Conservation (phyloP, 139 green algal species). For the Chlorella sp. region DNA sequence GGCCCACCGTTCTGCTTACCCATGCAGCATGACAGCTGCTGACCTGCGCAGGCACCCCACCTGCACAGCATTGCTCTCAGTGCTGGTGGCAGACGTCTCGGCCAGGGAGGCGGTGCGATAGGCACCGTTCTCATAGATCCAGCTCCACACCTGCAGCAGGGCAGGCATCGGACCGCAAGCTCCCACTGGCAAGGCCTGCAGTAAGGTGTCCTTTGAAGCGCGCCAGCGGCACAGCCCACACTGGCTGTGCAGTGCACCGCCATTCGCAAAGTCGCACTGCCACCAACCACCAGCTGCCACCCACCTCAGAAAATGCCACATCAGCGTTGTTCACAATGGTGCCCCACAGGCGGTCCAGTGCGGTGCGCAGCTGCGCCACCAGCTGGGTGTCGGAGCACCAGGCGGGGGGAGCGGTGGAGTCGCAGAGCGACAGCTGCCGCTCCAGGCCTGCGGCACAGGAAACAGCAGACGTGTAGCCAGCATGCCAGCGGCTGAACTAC, state of each 20-base stretch:
- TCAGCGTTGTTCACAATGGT: not conserved
- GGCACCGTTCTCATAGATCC: not conserved
- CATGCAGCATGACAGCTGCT: not conserved
- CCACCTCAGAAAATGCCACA: not conserved
- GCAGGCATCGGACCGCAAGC: too few species aligned
- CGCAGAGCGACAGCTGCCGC: not conserved
- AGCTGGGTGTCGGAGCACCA: constrained; percentile 6
- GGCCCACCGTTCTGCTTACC: too few species aligned
- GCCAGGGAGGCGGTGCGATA: not conserved
- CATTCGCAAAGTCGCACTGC: too few species aligned
- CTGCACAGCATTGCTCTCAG: not conserved
- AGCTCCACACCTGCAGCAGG: constrained; percentile 4
- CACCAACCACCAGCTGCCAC: too few species aligned
- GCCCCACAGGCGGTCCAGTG: not conserved
- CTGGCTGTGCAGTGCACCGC: too few species aligned
- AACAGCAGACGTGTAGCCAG: too few species aligned
- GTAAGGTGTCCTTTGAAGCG: too few species aligned
- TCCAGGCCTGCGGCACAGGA: constrained; percentile 12
- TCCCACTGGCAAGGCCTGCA: too few species aligned
- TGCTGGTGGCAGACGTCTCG: not conserved
- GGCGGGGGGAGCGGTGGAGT: not conserved
- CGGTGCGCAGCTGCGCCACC: not conserved
- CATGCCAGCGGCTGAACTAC: too few species aligned
- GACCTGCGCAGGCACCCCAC: not conserved
- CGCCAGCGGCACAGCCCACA: too few species aligned